A percentile compares a stretch with the other conserved stretches of the same genome.
Conservation (phyloP, 148 eudicot species). For the Polygonum maritimum region DNA sequence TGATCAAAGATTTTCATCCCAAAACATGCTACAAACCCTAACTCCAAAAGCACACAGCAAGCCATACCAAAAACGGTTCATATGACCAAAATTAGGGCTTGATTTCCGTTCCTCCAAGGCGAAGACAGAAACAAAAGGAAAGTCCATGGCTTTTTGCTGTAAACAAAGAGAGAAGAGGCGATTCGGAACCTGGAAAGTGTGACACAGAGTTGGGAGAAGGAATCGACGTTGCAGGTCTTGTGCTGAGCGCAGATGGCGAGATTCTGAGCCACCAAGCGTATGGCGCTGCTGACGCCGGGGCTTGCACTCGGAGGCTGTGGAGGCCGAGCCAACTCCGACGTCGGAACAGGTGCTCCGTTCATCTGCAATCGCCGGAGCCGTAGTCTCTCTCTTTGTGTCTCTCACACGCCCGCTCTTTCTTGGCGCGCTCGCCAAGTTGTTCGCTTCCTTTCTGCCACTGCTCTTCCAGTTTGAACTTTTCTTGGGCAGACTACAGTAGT, state of each 20-base stretch:
- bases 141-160: slow-evolving; percentile 4
- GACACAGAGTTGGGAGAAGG: slow-evolving; percentile 23
- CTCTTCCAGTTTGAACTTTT: not conserved
- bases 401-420: not conserved
- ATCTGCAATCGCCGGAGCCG: not conserved
- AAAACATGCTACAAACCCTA: not conserved
- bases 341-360: slow-evolving; percentile 7
- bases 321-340: not conserved
- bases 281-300: not conserved
- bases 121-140: not conserved
- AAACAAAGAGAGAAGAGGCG: not conserved
- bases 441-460: not conserved
- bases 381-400: not conserved
- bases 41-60: not conserved
- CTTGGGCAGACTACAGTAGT: too few species aligned
- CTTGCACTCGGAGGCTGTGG: not conserved
- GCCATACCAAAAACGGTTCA: not conserved
- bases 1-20: not conserved
- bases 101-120: not conserved
- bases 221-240: not conserved
- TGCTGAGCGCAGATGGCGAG: not conserved
- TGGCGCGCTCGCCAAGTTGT: not conserved
- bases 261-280: slow-evolving; percentile 5
- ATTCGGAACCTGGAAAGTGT: slow-evolving; percentile 25
- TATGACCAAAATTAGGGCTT: not conserved